Percentiles rank a stretch among this genome's conserved stretches.
These are phyloP conservation scores for Tetrahymena elliotti DNA, from an alignment of 73 alveolate genomes.

Conservation along the genomic window DNA sequence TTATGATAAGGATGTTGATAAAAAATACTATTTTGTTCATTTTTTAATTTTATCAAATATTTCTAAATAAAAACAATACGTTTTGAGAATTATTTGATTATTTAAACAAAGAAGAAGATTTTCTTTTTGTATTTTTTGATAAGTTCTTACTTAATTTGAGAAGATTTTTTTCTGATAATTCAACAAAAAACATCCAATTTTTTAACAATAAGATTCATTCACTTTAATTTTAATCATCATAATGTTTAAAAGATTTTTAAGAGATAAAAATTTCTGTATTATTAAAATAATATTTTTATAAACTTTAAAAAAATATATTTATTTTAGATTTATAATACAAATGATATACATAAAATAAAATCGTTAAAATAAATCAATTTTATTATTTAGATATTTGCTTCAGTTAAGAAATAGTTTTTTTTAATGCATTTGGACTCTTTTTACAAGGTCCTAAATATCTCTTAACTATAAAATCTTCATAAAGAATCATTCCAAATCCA, in stretches of 20 bases:
- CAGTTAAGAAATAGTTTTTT: background rate
- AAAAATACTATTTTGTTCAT: background rate
- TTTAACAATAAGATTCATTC: background rate
- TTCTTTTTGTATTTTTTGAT: background rate
- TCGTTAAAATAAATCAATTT: background rate
- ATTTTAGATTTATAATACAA: too few relatives aligned
- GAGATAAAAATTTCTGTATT: too few relatives aligned
- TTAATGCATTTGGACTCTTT: background rate
- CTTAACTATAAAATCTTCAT: background rate
- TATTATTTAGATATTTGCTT: background rate
- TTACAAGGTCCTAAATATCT: background rate
- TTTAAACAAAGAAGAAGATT: background rate
- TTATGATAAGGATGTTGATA: background rate
- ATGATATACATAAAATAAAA: too few relatives aligned
- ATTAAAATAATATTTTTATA: too few relatives aligned
- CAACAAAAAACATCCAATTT: background rate
- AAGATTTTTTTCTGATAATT: background rate
- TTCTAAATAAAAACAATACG: background rate
- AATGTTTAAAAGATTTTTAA: too few relatives aligned
- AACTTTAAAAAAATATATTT: too few relatives aligned
- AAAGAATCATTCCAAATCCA: background rate
- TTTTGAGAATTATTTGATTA: background rate
- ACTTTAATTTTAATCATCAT: background rate
- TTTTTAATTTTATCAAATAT: background rate
- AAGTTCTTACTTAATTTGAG: background rate